These are phyloP conservation scores for Claviceps sp. DNA, from an alignment of 2,329 filamentous ascomycete genomes.

Conservation along the genomic window DNA sequence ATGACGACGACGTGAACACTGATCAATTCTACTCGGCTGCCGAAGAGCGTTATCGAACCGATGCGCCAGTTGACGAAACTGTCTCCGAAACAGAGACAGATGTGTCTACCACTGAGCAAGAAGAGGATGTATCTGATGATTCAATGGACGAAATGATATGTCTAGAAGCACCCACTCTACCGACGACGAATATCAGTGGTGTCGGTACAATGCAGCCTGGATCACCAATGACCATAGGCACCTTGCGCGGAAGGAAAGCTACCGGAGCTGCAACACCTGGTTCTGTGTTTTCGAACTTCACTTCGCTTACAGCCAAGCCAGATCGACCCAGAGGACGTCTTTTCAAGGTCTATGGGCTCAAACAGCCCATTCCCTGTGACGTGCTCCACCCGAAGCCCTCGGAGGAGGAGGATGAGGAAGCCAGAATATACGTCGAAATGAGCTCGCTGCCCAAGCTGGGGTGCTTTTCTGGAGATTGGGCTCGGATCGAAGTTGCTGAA, in stretches of 20 bases:
- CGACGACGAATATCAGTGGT: conserved; percentile 64
- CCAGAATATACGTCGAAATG: conserved; percentile 82
- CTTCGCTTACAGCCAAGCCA: conserved; percentile 65
- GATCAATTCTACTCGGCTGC: conserved; percentile 89
- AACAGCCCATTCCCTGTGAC: conserved; percentile 58
- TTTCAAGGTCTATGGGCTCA: conserved; percentile 71
- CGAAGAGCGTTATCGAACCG: conserved; percentile 57
- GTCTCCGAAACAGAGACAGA: conserved; percentile 51
- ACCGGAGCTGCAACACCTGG: conserved; percentile 73
- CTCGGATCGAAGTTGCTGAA: conserved; percentile 64
- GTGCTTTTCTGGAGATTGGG: conserved; percentile 97
- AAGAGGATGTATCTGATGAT: conserved; percentile 70
- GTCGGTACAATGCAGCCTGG: conserved; percentile 69
- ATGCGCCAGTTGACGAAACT: conserved; percentile 44
- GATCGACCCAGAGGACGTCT: conserved; percentile 61
- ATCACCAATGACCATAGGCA: conserved; percentile 61
- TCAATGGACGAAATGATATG: conserved; percentile 91
- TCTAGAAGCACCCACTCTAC: conserved; percentile 63
- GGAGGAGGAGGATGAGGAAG: conserved; percentile 70
- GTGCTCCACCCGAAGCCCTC: conserved; percentile 72
- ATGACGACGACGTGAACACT: conserved; percentile 65
- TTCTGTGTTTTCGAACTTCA: conserved; percentile 81
- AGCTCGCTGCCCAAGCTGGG: conserved; percentile 76
- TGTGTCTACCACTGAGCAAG: conserved; percentile 50
- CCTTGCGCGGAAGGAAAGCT: conserved; percentile 41